A percentile compares a stretch with the other conserved stretches of the same genome.
Evolutionary conservation across 1,284 basidiomycete genomes (phyloP).

Genomic region (Ganoderma multipileum): DNA sequence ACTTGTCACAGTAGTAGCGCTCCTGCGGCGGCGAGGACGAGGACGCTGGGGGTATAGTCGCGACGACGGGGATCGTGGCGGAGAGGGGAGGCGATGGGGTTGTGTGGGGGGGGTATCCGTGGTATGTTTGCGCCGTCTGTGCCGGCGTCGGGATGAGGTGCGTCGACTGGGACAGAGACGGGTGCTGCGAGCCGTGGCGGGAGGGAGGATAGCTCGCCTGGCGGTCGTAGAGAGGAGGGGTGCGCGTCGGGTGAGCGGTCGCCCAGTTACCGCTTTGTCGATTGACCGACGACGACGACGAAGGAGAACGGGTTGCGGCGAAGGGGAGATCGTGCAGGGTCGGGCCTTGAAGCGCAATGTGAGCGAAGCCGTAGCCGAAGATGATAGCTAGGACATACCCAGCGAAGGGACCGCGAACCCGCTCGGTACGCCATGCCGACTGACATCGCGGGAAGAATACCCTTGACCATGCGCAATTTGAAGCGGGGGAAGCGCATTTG

Average conservation of each 20-base stretch:
- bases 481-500: conserved; percentile 23
- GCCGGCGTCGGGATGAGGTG: conserved; percentile 36
- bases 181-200: conserved; percentile 22
- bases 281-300: conserved; percentile 13
- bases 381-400: conserved; percentile 17
- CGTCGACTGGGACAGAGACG: conserved; percentile 29
- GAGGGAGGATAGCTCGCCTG: conserved; percentile 18
- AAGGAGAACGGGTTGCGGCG: conserved; percentile 18
- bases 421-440: conserved; percentile 25
- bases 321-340: conserved; percentile 33
- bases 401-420: conserved; percentile 23
- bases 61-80: conserved; percentile 22
- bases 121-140: conserved; percentile 31
- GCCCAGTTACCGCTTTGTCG: conserved; percentile 25
- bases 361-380: conserved; percentile 5
- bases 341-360: conserved; percentile 23
- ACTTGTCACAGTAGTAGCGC: conserved; percentile 71
- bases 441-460: conserved; percentile 24
- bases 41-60: conserved; percentile 31
- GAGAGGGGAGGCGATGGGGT: conserved; percentile 25
- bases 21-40: conserved; percentile 41
- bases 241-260: conserved; percentile 13
- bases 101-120: conserved; percentile 18
- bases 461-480: conserved; percentile 12
- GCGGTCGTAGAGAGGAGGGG: conserved; percentile 23